These are phyloP conservation scores for Trichosporon asahii DNA, from an alignment of 1,284 basidiomycete genomes.

Conservation along the genomic window DNA sequence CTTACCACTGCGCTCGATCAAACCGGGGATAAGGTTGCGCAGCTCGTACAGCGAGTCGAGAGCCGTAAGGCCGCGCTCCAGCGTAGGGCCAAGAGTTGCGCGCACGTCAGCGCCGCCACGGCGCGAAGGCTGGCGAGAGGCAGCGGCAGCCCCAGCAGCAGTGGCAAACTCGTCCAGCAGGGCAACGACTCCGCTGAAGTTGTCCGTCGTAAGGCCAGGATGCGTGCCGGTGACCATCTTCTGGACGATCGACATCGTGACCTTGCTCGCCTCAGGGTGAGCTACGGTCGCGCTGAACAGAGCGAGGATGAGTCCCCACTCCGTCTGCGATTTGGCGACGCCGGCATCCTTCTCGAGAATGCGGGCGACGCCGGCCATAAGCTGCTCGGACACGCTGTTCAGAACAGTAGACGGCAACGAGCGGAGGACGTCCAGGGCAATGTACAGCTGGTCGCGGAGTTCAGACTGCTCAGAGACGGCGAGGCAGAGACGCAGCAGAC, in stretches of 20 bases:
- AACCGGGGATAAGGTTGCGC: slow-evolving; percentile 61
- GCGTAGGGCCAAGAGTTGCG: slow-evolving; percentile 59
- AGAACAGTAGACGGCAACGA: slow-evolving; percentile 71
- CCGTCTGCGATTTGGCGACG: slow-evolving; percentile 79
- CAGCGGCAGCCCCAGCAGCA: slow-evolving; percentile 62
- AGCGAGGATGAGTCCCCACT: slow-evolving; percentile 91
- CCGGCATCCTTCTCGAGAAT: slow-evolving; percentile 71
- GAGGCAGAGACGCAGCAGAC: slow-evolving; percentile 72
- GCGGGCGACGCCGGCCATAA: slow-evolving; percentile 75
- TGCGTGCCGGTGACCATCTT: slow-evolving; percentile 56
- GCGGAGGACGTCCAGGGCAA: slow-evolving; percentile 85
- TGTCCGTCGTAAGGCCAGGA: slow-evolving; percentile 68
- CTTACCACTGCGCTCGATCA: slow-evolving; percentile 56
- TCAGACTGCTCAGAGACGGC: slow-evolving; percentile 71
- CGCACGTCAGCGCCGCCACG: slow-evolving; percentile 31
- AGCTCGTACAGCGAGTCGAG: slow-evolving; percentile 74
- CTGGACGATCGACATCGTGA: slow-evolving; percentile 73
- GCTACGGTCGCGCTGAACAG: slow-evolving; percentile 81
- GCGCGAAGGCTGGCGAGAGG: slow-evolving; percentile 53
- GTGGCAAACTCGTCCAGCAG: slow-evolving; percentile 84
- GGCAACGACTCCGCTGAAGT: slow-evolving; percentile 73
- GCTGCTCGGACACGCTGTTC: slow-evolving; percentile 84
- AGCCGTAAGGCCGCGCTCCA: slow-evolving; percentile 76
- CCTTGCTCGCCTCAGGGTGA: slow-evolving; percentile 81
- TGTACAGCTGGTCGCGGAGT: slow-evolving; percentile 85